phyloP scores from a whole-genome alignment of 2,329 filamentous ascomycete genomes.

The Pseudogymnoascus sp. region DNA sequence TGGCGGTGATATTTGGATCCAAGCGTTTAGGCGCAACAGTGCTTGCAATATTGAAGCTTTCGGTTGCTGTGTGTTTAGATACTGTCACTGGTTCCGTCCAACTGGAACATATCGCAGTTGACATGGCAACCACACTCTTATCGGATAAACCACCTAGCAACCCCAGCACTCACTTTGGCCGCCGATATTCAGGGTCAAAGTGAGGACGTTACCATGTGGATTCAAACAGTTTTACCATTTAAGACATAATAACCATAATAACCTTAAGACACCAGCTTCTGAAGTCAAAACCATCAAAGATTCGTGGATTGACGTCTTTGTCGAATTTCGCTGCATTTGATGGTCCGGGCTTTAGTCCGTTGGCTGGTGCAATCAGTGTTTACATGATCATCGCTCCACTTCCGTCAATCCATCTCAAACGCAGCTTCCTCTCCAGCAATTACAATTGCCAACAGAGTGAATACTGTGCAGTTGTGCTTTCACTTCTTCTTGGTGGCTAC shows the following conservation, averaged over 20 bases:
- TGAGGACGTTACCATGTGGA: not conserved
- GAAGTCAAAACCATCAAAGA: not conserved
- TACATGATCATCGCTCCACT: slow-evolving; percentile 8
- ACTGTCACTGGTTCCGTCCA: not conserved
- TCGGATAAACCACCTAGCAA: slow-evolving; percentile 3
- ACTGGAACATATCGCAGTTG: slow-evolving; percentile 2
- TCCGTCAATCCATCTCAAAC: slow-evolving; percentile 4
- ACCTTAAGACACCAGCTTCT: not conserved
- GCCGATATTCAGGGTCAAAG: not conserved
- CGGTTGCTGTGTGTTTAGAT: not conserved
- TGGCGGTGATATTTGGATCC: not conserved
- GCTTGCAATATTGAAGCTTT: slow-evolving; percentile 1
- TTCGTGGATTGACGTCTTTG: not conserved
- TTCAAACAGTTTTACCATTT: slow-evolving; percentile 6
- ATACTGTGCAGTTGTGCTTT: not conserved
- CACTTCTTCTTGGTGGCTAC: not conserved
- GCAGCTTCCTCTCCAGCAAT: not conserved
- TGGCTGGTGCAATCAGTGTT: slow-evolving; percentile 6
- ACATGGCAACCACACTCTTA: not conserved
- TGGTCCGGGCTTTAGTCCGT: slow-evolving; percentile 6
- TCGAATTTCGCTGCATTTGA: not conserved
- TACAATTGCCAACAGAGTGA: slow-evolving; percentile 3
- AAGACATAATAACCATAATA: not conserved
- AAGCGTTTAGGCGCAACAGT: not conserved
- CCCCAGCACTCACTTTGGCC: not conserved